Percentiles rank a stretch among this genome's conserved stretches.
These are phyloP conservation scores for Coemansia sp. DNA, from an alignment of 192 early-diverging fungal species.

Conservation along the genomic window DNA sequence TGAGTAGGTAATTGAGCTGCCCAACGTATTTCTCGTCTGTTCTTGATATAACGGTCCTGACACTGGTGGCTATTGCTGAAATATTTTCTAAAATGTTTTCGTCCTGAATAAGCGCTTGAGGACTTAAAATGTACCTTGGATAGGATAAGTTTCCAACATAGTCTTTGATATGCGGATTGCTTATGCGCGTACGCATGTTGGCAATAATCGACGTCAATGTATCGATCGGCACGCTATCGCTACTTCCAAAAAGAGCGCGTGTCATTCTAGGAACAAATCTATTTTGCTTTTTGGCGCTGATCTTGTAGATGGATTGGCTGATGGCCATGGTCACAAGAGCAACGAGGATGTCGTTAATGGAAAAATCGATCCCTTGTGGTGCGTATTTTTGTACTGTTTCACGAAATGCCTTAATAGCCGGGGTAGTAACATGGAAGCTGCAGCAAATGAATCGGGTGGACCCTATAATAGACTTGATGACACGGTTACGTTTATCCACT, in stretches of 20 bases:
- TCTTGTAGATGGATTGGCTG: not conserved
- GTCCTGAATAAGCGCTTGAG: not conserved
- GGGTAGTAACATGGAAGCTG: conserved; percentile 4
- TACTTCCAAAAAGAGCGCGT: not conserved
- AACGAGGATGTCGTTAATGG: not conserved
- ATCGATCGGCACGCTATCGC: not conserved
- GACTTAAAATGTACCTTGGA: not conserved
- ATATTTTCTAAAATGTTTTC: not conserved
- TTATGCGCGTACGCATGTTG: not conserved
- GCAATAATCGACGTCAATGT: not conserved
- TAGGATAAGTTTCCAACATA: not conserved
- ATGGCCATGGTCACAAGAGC: not conserved
- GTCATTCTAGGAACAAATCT: not conserved
- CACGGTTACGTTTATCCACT: not conserved
- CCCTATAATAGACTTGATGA: not conserved
- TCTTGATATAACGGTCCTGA: not conserved
- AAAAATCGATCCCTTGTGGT: not conserved
- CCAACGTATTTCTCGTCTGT: not conserved
- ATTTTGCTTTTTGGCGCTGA: not conserved
- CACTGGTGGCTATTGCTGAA: not conserved
- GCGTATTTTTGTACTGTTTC: not conserved
- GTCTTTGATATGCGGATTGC: not conserved
- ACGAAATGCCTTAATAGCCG: not conserved
- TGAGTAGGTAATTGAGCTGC: not conserved
- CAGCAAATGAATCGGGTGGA: not conserved